phyloP scores from a whole-genome alignment of 2,329 filamentous ascomycete species.

The Epichloe amarillans region DNA sequence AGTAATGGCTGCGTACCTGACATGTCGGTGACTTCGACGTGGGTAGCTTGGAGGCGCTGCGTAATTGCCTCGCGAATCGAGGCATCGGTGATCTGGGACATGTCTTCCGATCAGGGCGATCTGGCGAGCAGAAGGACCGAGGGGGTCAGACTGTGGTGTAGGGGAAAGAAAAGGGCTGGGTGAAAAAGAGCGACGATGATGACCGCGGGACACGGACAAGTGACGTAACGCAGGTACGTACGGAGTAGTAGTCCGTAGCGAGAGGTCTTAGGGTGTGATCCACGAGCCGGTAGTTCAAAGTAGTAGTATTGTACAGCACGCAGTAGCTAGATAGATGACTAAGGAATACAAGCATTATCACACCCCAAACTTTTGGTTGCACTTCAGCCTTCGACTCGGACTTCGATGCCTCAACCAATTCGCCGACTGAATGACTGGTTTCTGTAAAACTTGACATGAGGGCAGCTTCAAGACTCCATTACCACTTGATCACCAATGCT shows the following conservation, averaged over 20 bases:
- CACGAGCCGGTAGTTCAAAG: no score
- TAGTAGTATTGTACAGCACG: no score
- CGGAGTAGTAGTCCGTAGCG: no score
- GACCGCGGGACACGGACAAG: no score
- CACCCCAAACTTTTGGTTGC: no score
- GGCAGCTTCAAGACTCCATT: background rate
- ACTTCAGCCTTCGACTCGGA: no score
- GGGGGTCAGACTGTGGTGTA: background rate
- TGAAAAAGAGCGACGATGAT: background rate
- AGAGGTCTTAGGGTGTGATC: no score
- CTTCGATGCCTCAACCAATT: background rate
- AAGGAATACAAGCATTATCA: no score
- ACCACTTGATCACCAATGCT: background rate
- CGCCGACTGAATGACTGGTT: background rate
- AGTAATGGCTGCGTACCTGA: slow-evolving; percentile 49
- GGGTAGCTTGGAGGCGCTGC: slow-evolving; percentile 55
- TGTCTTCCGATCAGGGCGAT: background rate
- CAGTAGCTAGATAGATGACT: no score
- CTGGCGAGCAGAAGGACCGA: no score
- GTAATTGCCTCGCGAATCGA: slow-evolving; percentile 55
- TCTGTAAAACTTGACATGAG: slow-evolving; percentile 8
- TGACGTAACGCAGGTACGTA: no score
- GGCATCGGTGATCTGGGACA: slow-evolving; percentile 52
- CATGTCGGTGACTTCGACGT: slow-evolving; percentile 84
- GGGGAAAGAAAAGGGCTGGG: background rate